Evolutionary conservation across 257 asterid genomes (phyloP).

Genomic region (Nicotiana tomentosiformis): DNA sequence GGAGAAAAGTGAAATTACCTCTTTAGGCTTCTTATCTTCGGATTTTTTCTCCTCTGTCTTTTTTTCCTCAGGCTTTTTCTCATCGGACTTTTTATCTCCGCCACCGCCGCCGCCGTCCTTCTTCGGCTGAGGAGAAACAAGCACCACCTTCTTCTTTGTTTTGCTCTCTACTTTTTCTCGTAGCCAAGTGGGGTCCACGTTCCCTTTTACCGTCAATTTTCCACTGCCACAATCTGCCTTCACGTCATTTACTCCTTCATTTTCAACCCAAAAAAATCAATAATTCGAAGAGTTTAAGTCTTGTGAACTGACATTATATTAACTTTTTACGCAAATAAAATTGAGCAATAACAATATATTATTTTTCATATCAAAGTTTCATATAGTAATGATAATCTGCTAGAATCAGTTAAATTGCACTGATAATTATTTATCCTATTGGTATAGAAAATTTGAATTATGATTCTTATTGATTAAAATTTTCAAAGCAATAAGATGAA

Average conservation of each 20-base stretch:
- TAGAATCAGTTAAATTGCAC: too few species aligned
- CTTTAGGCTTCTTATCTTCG: constrained; percentile 50
- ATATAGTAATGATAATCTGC: too few species aligned
- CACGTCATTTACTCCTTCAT: constrained; percentile 79
- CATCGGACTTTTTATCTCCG: constrained; percentile 44
- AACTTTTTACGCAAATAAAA: too few species aligned
- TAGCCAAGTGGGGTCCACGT: constrained; percentile 70
- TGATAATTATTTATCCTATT: too few species aligned
- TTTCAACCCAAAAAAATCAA: neutral
- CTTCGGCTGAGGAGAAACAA: constrained; percentile 72
- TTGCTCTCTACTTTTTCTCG: constrained; percentile 58
- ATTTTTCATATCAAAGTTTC: too few species aligned
- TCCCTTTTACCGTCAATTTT: constrained; percentile 80
- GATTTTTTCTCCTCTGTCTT: constrained; percentile 40
- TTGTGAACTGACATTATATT: too few species aligned
- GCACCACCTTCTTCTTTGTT: constrained; percentile 84
- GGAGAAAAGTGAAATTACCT: constrained; percentile 26
- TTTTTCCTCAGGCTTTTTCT: constrained; percentile 48
- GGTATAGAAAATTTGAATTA: too few species aligned
- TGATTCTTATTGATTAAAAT: too few species aligned
- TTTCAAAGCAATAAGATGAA: neutral
- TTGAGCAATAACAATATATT: too few species aligned
- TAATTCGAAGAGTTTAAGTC: too few species aligned
- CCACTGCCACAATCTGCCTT: constrained; percentile 54
- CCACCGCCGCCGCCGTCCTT: constrained; percentile 22